Conservation (phyloP, 2,329 filamentous ascomycete species). For the Shiraia bambusicola region DNA sequence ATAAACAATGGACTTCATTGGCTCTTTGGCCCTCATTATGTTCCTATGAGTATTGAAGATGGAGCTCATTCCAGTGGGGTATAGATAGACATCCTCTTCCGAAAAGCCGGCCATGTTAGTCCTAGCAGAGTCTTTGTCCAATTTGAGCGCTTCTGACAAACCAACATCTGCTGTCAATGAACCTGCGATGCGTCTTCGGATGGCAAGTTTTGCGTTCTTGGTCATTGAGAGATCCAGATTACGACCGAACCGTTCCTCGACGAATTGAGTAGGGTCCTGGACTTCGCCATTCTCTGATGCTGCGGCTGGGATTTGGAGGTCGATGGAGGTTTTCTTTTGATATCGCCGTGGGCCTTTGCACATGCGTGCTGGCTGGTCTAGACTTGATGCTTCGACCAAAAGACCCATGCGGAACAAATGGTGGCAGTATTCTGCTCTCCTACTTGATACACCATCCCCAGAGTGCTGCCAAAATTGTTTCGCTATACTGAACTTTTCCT, state of each 20-base stretch:
- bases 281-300: conserved; percentile 41
- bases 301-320: conserved; percentile 33
- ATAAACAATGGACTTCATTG: conserved; percentile 79
- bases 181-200: conserved; percentile 84
- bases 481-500: conserved; percentile 67
- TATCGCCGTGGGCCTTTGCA: conserved; percentile 79
- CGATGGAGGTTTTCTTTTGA: conserved; percentile 62
- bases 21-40: conserved; percentile 64
- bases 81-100: conserved; percentile 86
- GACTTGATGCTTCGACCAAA: conserved; percentile 54
- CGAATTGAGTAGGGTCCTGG: conserved; percentile 74
- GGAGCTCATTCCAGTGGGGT: conserved; percentile 89
- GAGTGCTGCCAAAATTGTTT: conserved; percentile 98
- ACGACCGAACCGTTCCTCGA: conserved; percentile 91
- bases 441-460: conserved; percentile 88
- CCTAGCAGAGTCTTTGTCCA: conserved; percentile 47
- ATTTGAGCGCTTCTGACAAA: conserved; percentile 59
- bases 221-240: conserved; percentile 82
- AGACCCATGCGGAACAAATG: conserved; percentile 70
- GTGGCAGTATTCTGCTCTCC: conserved; percentile 87
- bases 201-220: conserved; percentile 79
- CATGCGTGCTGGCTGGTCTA: conserved; percentile 43
- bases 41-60: conserved; percentile 86
- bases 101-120: conserved; percentile 61
- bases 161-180: conserved; percentile 74